These are phyloP conservation scores for Strobilomyces echinocephalus DNA, from an alignment of 768 basidiomycete species.

Conservation along the genomic window DNA sequence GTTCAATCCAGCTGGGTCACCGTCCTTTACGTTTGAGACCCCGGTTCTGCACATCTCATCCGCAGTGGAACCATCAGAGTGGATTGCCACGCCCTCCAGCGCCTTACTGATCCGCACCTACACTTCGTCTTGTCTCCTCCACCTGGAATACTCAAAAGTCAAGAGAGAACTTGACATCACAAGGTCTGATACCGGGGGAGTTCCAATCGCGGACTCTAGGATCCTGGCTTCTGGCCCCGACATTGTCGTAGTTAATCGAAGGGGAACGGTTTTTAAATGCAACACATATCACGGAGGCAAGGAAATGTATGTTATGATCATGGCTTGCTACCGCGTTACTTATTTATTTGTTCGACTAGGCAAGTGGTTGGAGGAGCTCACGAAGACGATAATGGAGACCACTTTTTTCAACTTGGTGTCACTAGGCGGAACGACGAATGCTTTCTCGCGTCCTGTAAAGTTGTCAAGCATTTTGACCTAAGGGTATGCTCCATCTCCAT, in stretches of 20 bases:
- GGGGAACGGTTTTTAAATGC: conserved; percentile 49
- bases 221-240: conserved; percentile 31
- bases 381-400: conserved; percentile 19
- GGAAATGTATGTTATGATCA: conserved; percentile 36
- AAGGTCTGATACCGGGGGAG: conserved; percentile 38
- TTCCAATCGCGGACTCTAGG: conserved; percentile 45
- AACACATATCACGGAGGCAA: conserved; percentile 34
- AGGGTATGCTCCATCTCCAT: conserved; percentile 40
- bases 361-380: conserved; percentile 14
- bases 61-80: conserved; percentile 21
- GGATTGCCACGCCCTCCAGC: conserved; percentile 13
- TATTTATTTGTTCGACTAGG: conserved; percentile 13
- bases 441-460: conserved; percentile 44
- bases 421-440: conserved; percentile 34
- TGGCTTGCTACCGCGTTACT: background rate
- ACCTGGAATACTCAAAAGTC: conserved; percentile 23
- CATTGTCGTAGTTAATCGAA: conserved; percentile 44
- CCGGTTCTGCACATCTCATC: conserved; percentile 62
- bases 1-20: conserved; percentile 34
- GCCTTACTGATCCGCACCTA: conserved; percentile 42
- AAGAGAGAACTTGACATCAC: conserved; percentile 36
- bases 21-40: conserved; percentile 51
- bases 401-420: conserved; percentile 52
- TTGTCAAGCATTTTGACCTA: conserved; percentile 46
- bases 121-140: conserved; percentile 39